Evolutionary conservation across 148 eudicot species (phyloP).

Genomic region (Drosera capensis): DNA sequence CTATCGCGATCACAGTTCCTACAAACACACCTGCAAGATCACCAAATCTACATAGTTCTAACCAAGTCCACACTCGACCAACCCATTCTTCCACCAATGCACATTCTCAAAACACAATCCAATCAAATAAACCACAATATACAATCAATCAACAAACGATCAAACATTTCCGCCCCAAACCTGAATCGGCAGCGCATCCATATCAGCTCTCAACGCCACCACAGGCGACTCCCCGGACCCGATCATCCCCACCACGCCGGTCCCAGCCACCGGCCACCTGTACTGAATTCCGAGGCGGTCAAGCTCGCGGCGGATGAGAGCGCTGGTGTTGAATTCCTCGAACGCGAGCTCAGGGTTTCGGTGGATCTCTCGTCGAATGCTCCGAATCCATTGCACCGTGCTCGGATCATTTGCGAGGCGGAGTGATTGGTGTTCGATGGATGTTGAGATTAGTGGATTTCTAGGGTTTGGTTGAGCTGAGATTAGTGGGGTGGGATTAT

Average conservation of each 20-base stretch:
- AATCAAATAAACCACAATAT: too few species aligned
- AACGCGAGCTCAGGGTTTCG: constrained; percentile 34
- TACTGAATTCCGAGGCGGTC: constrained; percentile 23
- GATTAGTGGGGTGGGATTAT: not conserved
- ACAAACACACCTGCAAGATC: too few species aligned
- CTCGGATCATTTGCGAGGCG: constrained; percentile 12
- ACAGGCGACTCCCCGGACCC: constrained; percentile 32
- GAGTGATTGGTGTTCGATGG: constrained; percentile 1
- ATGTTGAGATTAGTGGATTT: not conserved
- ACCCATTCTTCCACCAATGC: too few species aligned
- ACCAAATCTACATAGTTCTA: too few species aligned
- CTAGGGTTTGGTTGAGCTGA: not conserved
- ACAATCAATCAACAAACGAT: too few species aligned
- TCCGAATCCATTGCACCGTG: constrained; percentile 19
- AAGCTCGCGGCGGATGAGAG: constrained; percentile 19
- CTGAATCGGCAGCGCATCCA: constrained; percentile 52
- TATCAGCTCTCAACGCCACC: constrained; percentile 46
- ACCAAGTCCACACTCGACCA: too few species aligned
- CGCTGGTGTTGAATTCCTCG: constrained; percentile 22
- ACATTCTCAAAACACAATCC: too few species aligned
- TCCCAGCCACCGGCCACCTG: constrained; percentile 29
- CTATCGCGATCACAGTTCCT: too few species aligned
- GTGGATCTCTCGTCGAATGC: constrained; percentile 25
- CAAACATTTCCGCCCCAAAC: too few species aligned
- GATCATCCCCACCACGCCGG: constrained; percentile 26